phyloP scores from a whole-genome alignment of 225 moss, liverwort and hornwort species.

The Thuidium tamariscinum region DNA sequence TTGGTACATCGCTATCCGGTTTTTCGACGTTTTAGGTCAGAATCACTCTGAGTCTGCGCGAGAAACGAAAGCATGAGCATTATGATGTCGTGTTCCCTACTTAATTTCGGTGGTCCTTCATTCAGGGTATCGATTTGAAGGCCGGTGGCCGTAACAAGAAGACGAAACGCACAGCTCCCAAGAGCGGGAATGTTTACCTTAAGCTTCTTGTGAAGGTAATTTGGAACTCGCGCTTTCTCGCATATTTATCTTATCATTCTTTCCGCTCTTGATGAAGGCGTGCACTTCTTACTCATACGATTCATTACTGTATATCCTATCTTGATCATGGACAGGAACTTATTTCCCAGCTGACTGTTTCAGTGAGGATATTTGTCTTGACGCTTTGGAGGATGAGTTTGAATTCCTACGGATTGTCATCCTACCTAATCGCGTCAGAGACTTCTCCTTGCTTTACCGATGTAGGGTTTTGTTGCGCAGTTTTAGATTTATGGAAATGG shows the following conservation, averaged over 20 bases:
- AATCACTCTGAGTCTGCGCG: background rate
- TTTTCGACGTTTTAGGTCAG: background rate
- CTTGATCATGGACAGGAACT: background rate
- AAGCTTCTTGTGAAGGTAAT: constrained; percentile 67
- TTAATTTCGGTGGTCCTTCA: background rate
- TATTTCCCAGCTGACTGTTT: background rate
- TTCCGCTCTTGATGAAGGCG: background rate
- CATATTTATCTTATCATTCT: background rate
- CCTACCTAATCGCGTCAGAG: too few relatives aligned
- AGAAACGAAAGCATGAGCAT: background rate
- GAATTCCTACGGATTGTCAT: too few relatives aligned
- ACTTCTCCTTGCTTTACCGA: too few relatives aligned
- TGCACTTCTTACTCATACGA: background rate
- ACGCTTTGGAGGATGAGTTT: background rate
- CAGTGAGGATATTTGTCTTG: background rate
- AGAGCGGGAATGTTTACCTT: constrained; percentile 68
- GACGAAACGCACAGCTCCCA: constrained; percentile 65
- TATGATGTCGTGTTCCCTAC: background rate
- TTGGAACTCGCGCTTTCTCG: background rate
- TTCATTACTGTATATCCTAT: background rate
- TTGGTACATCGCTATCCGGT: background rate
- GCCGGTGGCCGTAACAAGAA: constrained; percentile 89
- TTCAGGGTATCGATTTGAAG: constrained; percentile 78
- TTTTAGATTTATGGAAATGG: background rate
- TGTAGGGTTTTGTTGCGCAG: background rate